Conservation (phyloP, 371 early-diverging fungal genomes). For the Mortierella sp. region DNA sequence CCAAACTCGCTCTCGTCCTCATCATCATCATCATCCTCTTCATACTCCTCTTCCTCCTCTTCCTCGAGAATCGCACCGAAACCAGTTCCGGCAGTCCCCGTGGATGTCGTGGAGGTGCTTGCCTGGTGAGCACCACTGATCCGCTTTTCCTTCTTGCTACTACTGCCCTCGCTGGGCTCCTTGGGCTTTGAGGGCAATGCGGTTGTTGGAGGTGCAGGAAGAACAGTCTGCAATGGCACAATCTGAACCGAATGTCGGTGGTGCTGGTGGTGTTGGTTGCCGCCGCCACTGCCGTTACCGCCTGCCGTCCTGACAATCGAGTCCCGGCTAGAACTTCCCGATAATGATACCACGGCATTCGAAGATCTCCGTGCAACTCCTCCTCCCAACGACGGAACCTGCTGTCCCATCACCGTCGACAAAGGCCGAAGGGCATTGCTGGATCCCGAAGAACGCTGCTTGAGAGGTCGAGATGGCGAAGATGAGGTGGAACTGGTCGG, state of each 20-base stretch:
- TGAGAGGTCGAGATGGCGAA: conserved; percentile 12
- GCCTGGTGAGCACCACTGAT: background rate
- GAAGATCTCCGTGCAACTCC: conserved; percentile 38
- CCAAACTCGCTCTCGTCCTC: conserved; percentile 31
- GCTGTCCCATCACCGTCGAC: conserved; percentile 22
- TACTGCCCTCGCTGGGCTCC: background rate
- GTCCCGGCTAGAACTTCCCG: conserved; percentile 26
- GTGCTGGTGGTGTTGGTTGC: conserved; percentile 4
- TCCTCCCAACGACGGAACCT: conserved; percentile 40
- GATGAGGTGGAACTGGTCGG: conserved; percentile 12
- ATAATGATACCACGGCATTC: background rate
- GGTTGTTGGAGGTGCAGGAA: conserved; percentile 46
- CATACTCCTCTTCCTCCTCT: conserved; percentile 42
- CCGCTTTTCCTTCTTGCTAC: background rate
- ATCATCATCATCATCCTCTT: conserved; percentile 25
- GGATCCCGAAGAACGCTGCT: conserved; percentile 23
- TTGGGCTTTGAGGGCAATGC: conserved; percentile 40
- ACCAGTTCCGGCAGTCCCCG: conserved; percentile 3
- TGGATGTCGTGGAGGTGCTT: background rate
- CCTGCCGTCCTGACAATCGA: conserved; percentile 14
- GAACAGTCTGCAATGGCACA: conserved; percentile 24
- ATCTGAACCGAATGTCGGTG: conserved; percentile 20
- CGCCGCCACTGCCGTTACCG: conserved; percentile 16
- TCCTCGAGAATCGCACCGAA: conserved; percentile 43
- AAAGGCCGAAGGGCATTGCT: conserved; percentile 32